Evolutionary conservation across 2,329 filamentous ascomycete species (phyloP), one percentile per base, ranked within the genome.

Genomic region (Aureobasidium leucospermi): DNA sequence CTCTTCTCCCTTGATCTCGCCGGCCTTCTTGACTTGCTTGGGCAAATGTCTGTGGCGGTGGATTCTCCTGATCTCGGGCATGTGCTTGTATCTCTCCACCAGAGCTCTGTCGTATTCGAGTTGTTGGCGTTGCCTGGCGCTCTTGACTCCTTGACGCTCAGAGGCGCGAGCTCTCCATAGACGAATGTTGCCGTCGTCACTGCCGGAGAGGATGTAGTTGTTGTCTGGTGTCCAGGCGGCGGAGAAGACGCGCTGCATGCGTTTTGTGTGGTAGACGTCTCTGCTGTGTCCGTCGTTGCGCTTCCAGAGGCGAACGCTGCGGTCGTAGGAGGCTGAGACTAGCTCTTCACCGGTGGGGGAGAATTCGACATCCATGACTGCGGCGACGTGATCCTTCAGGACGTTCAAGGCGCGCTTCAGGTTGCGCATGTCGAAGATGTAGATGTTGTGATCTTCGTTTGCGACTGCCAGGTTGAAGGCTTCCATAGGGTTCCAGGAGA

Each of bases 321-420:
- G 85, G 70, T 95, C 90, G 75, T 94, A 95, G 0, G 88, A 91
- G 5, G 90, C 94, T 13, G 87, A 90, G 19, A 97, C 90, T 47
- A 99, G 83, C 72, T 96, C 92, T 72, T 96, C 88, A 61, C 94
- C 94, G 0, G 94, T 97, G 0, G 94, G 93, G 51, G 87, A 92
- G 75, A 93, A 99, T 69, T 96, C 90, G 42, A 99, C 87, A 72
- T 96, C 92, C 90, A 96, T 96, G 28, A 96, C 92, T 19, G 94
- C 94, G 7, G 85, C 83, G 51, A 96, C 91, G 70, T 96, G 90
- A 67, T 93, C 90, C 73, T 93, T 94, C 58, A 96, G 80, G 8
- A 96, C 85, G 70, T 97, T 96, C 62, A 96, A 77, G 0, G 93
- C 90, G 63, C 90, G 86, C 66, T 89, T 85, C 72, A 96, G 87